These are phyloP conservation scores for Venturia nashicola DNA, from an alignment of 2,329 filamentous ascomycete genomes.

Conservation along the genomic window DNA sequence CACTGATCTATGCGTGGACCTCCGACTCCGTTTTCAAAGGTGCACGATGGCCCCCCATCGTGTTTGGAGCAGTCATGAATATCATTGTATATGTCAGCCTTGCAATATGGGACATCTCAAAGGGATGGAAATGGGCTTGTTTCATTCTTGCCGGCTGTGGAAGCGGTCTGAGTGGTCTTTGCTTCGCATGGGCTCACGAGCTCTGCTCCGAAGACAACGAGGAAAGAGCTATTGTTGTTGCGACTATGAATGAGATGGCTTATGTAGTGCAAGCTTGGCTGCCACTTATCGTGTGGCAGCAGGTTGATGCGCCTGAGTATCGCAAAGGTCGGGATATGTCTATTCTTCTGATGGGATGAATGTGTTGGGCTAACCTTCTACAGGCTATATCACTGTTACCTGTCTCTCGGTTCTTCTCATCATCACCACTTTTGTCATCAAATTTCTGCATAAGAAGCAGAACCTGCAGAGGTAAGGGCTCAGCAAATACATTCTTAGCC, in stretches of 20 bases:
- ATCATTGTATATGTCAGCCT: constrained; percentile 15
- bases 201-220: constrained; percentile 47
- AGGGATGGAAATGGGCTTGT: constrained; percentile 51
- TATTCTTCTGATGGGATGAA: no score
- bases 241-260: constrained; percentile 55
- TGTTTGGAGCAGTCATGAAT: constrained; percentile 40
- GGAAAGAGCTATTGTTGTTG: constrained; percentile 54
- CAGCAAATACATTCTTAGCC: not conserved
- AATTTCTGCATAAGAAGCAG: constrained; percentile 7
- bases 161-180: constrained; percentile 35
- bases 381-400: constrained; percentile 41
- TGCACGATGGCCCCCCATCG: constrained; percentile 50
- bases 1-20: constrained; percentile 52
- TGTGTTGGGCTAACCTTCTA: not conserved
- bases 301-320: constrained; percentile 49
- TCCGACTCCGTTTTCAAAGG: constrained; percentile 50
- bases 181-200: constrained; percentile 43
- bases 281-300: constrained; percentile 53
- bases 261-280: constrained; percentile 61
- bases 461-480: not conserved
- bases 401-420: constrained; percentile 40
- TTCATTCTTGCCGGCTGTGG: constrained; percentile 42
- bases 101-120: constrained; percentile 13
- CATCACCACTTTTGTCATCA: constrained; percentile 35
- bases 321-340: constrained; percentile 31